Base-by-base conservation (phyloP, 495 filamentous ascomycete genomes). In the Trichoderma erinaceum region DNA sequence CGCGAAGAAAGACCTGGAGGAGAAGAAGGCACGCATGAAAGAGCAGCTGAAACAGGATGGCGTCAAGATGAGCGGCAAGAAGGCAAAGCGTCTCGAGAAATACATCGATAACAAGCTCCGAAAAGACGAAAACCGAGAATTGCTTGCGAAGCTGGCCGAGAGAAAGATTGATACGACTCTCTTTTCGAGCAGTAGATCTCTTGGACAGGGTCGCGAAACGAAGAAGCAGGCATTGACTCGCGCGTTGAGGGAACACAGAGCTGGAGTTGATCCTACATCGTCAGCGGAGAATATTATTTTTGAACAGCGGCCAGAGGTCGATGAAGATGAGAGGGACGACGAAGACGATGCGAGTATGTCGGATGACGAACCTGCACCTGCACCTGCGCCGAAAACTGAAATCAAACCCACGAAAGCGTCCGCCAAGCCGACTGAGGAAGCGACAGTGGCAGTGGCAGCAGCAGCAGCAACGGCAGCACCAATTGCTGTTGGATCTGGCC, bases 21-120 rank as follows among this genome's bases (percentile, higher is more conserved):
- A 86, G 68, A 87, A 85, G 74, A 90, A 87, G 73, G 81, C 77
- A 32, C 74, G 75, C 61, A 68, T 84, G 61, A 81, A 83, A 67
- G 79, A 86, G 66, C 84, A 89, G 70, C 71, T 97, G 61, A 87
- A 84, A 68, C 86, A 88, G n/a, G 85, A 90, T 67, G 84, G 90
- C 65, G 78, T 83, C n/a, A 91, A 90, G 74, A 86, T 97, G 69
- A 94, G 89, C 41, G 83, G 86, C 48, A 96, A 98, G 81, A 99
- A 99, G 80, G 85, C 92, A 67, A 98, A 97, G 79, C 84, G 95
- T 48, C 80, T 99, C 43, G 92, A 97, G 68, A 97, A 97, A 74
- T 99, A 99, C 74, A 96, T 99, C 81, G 94, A 97, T 73, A 95
- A 83, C 65, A 99, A 99, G 82, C 80, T 98, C 8, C 89, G 85